Evolutionary conservation across 179 eudicot species (phyloP), one percentile per base, ranked within the genome.

Genomic region (Nepenthes alata): DNA sequence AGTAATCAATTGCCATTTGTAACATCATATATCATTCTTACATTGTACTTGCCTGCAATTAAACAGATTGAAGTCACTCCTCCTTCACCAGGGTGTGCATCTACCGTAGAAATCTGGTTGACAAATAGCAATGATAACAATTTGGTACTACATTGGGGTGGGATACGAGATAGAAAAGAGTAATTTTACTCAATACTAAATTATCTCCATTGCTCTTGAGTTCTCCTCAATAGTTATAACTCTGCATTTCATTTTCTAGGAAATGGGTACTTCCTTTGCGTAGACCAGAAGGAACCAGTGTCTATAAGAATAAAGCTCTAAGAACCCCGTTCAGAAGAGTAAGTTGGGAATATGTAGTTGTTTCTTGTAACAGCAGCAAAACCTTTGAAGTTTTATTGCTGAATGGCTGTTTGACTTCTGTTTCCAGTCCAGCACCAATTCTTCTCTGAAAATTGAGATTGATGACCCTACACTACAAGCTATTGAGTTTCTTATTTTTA

Each of bases 61-160:
- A 37, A 53, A 57, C 85, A 94, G 99, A 85, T 94, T 64, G 71
- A 75, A 53, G 84, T 90, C 51, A 81, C 64, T 63, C 73, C 77
- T 70, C 71, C 88, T 55, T 62, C 78, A 57, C 73, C 85, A 49
- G 89, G 87, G 60, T 79, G 81, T 71, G 61, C 67, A 39, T 64
- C 77, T 59, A 72, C 75, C 61, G 78, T 94, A 67, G 81, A 90
- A 63, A 73, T 94, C 50, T 75, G 74, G 71, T 77, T 82, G 60
- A 74, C 89, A 36, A 82, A 81, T 66, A 77, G 75, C 60, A 74
- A 75, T 51, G 78, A 78, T 62, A 83, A 82, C 64, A 68, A 76
- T 61, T 66, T 94, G 58, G 63, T 79, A 66, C 83, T 94, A 53
- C 99, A 94, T 63, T 94, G 99, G 99, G 99, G 99, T 55, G 90